Evolutionary conservation across 2,329 filamentous ascomycete species (phyloP), one percentile per base, ranked within the genome.

Genomic region (Colletotrichum sp.): DNA sequence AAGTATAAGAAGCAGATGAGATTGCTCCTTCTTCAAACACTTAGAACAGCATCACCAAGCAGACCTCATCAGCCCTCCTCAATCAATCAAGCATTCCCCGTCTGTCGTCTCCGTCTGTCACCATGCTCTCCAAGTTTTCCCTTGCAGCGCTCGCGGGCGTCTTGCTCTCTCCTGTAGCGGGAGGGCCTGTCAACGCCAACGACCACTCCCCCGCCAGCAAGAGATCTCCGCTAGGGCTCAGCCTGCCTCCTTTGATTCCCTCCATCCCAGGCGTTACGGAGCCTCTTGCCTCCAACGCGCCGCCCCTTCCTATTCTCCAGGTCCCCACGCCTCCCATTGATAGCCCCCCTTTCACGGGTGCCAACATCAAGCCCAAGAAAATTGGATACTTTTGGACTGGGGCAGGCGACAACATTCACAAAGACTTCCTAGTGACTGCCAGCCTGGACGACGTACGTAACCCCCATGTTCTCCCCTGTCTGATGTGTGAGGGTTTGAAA

Each of bases 221-320:
- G 21, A 62, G 70, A 52, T 28, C 34, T 26, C 87, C 78, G 81
- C 84, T 82, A 8, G 81, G 78, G 2, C 79, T 85, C 73, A 85
- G 55, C 9, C 15, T 58, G 2, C 21, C 55, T 28, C 55, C 55
- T 28, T 28, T 58, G 55, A 58, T 58, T 76, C 91, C 91, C 3
- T 82, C 83, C 13, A 91, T 92, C 75, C 90, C 90, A 1, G 90
- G 91, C 30, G 88, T 93, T 15, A 92, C 90, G 6, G 89, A 90
- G 78, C 87, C 89, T 52, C 80, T 93, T n/a, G 82, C 83, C 13
- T 83, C 83, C 26, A 86, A 88, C 62, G 86, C 85, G 6, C 88
- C 89, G 52, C 90, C 91, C 13, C 82, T 92, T 30, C 91, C 91
- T 6, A 88, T 93, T 71, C 82, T 93, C 13, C 91, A 92, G 79